A percentile compares a stretch with the other conserved stretches of the same genome.
Evolutionary conservation across 108 stramenopile genomes (phyloP).

Genomic region (Asterionellopsis glacialis): DNA sequence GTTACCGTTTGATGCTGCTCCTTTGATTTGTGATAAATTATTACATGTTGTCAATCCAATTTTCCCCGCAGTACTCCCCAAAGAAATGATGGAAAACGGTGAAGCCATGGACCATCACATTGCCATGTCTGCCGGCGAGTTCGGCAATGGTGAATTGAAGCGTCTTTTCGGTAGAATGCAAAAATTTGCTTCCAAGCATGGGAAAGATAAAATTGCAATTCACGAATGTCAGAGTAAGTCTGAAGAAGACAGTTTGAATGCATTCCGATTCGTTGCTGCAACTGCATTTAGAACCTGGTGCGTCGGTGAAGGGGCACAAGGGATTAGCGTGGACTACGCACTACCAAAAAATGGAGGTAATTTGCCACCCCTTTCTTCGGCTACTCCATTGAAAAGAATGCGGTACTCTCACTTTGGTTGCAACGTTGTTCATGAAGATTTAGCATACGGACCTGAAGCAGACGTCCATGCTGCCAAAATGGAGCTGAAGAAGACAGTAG

Average conservation of each 20-base stretch:
- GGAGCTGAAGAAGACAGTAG: slow-evolving; percentile 61
- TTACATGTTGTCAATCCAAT: slow-evolving; percentile 51
- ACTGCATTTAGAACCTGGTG: slow-evolving; percentile 75
- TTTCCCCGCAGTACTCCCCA: slow-evolving; percentile 56
- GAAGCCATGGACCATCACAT: slow-evolving; percentile 64
- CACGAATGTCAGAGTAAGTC: slow-evolving; percentile 33
- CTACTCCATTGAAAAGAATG: slow-evolving; percentile 67
- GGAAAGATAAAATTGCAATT: slow-evolving; percentile 34
- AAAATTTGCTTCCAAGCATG: slow-evolving; percentile 48
- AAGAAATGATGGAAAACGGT: slow-evolving; percentile 40
- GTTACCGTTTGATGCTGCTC: slow-evolving; percentile 53
- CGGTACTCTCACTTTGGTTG: slow-evolving; percentile 86
- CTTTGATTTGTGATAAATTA: slow-evolving; percentile 49
- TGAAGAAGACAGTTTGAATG: slow-evolving; percentile 46
- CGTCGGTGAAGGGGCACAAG: slow-evolving; percentile 72
- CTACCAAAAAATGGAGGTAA: slow-evolving; percentile 60
- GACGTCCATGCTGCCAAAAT: slow-evolving; percentile 70
- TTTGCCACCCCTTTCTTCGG: slow-evolving; percentile 30
- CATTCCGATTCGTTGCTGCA: slow-evolving; percentile 83
- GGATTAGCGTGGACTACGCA: slow-evolving; percentile 78
- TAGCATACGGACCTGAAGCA: slow-evolving; percentile 62
- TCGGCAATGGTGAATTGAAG: slow-evolving; percentile 61
- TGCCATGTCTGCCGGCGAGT: slow-evolving; percentile 71
- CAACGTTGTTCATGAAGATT: slow-evolving; percentile 86
- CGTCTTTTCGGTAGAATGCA: slow-evolving; percentile 60